Evolutionary conservation across 441 rosid species (phyloP).

Genomic region (Populus hybrid): DNA sequence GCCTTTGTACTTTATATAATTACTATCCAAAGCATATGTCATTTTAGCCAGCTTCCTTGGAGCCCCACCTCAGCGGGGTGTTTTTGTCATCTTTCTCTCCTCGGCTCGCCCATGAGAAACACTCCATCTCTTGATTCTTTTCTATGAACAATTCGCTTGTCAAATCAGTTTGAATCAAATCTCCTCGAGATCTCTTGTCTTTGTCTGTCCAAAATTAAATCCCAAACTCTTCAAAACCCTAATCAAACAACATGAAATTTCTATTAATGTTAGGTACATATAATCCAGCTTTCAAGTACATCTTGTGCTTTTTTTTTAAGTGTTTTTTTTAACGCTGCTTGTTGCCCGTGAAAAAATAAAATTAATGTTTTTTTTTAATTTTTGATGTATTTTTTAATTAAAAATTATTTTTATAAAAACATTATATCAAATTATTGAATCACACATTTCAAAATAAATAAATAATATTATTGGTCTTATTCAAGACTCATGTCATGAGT

Average conservation of each 20-base stretch:
- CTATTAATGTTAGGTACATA: background rate
- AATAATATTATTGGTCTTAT: no score
- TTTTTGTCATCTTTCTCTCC: constrained; percentile 18
- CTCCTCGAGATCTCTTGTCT: constrained; percentile 36
- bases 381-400: no score
- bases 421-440: no score
- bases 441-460: no score
- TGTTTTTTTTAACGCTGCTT: no score
- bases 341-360: no score
- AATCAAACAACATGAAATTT: background rate
- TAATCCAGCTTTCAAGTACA: background rate
- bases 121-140: constrained; percentile 15
- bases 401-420: no score
- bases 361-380: no score
- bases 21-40: constrained; percentile 13
- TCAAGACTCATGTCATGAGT: rapidly evolving
- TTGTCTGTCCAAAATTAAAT: constrained; percentile 16
- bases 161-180: constrained; percentile 40
- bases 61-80: constrained; percentile 14
- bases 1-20: constrained; percentile 13
- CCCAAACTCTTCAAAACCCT: constrained; percentile 11
- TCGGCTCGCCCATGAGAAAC: constrained; percentile 29
- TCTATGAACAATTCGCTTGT: constrained; percentile 29
- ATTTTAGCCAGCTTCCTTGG: constrained; percentile 11
- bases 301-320: no score